These are phyloP conservation scores for Cercospora zeina DNA, from an alignment of 2,329 filamentous ascomycete genomes.

Conservation along the genomic window DNA sequence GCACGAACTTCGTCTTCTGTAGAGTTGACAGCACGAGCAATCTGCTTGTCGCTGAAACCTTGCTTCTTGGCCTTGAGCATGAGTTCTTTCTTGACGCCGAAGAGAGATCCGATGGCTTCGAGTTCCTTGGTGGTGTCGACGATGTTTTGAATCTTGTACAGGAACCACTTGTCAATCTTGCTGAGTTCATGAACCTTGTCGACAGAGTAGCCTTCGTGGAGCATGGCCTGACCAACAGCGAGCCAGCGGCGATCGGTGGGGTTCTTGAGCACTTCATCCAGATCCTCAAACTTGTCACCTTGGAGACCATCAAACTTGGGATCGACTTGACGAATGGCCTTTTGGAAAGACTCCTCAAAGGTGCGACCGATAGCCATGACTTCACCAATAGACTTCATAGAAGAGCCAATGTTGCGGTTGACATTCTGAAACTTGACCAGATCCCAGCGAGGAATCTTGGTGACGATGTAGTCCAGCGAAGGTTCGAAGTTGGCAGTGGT, in stretches of 20 bases:
- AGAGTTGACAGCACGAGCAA: slow-evolving; percentile 78
- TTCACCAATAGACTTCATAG: slow-evolving; percentile 99
- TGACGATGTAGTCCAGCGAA: slow-evolving; percentile 94
- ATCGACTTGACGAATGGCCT: slow-evolving; percentile 96
- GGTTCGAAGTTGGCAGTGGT: slow-evolving; percentile 99
- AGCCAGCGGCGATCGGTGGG: slow-evolving; percentile 97
- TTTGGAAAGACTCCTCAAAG: slow-evolving; percentile 98
- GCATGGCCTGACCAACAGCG: slow-evolving; percentile 95
- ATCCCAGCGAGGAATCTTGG: slow-evolving; percentile 98
- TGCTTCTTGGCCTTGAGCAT: slow-evolving; percentile 93
- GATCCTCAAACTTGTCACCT: slow-evolving; percentile 88
- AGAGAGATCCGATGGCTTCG: slow-evolving; percentile 77
- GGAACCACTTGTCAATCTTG: slow-evolving; percentile 99
- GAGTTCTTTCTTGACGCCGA: slow-evolving; percentile 83
- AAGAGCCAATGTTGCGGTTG: slow-evolving; percentile 92
- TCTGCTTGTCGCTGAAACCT: slow-evolving; percentile 96
- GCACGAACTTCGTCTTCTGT: slow-evolving; percentile 89
- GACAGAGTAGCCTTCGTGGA: slow-evolving; percentile 92
- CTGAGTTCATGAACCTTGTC: slow-evolving; percentile 89
- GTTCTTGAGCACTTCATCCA: slow-evolving; percentile 86
- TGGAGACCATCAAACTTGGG: slow-evolving; percentile 90
- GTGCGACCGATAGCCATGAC: slow-evolving; percentile 99
- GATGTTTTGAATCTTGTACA: slow-evolving; percentile 97
- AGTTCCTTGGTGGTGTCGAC: slow-evolving; percentile 87
- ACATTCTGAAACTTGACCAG: slow-evolving; percentile 98